phyloP scores from a whole-genome alignment of 164 flowering plant genomes.

The Platanus orientalis region DNA sequence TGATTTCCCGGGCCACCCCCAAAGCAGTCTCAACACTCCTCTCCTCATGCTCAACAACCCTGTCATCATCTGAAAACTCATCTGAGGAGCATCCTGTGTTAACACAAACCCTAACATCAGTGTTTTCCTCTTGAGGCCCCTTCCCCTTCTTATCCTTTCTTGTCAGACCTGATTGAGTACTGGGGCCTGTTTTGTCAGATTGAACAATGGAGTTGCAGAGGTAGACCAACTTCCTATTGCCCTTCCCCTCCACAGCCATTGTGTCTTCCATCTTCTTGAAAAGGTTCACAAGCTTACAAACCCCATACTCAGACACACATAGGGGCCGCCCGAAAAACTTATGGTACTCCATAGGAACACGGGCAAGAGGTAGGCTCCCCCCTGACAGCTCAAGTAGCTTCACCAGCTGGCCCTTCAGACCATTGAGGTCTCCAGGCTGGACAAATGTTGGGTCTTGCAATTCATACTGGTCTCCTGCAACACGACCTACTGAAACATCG shows the following conservation, averaged over 20 bases:
- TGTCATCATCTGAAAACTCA: conserved; percentile 68
- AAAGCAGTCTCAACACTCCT: conserved; percentile 19
- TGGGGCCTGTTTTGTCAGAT: conserved; percentile 30
- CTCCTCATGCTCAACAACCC: conserved; percentile 25
- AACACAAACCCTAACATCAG: conserved; percentile 12
- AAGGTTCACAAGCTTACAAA: conserved; percentile 71
- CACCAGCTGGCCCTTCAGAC: conserved; percentile 68
- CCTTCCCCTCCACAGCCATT: conserved; percentile 64
- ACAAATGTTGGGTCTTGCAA: conserved; percentile 33
- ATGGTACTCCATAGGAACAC: conserved; percentile 75
- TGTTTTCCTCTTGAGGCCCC: conserved; percentile 40
- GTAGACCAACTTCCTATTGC: conserved; percentile 56
- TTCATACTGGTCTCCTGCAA: conserved; percentile 28
- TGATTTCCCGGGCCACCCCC: conserved; percentile 14
- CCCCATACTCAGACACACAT: conserved; percentile 74
- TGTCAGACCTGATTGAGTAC: conserved; percentile 24
- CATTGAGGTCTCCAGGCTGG: conserved; percentile 84
- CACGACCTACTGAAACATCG: conserved; percentile 33
- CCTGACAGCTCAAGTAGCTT: conserved; percentile 76
- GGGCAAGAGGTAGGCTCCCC: conserved; percentile 58
- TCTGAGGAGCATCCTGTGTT: conserved; percentile 53
- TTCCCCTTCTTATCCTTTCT: conserved; percentile 56
- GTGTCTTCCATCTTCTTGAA: conserved; percentile 70
- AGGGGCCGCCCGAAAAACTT: conserved; percentile 74
- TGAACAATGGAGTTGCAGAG: conserved; percentile 34